phyloP scores from a whole-genome alignment of 345 rosid genomes.

The Citrus cavaleriei region DNA sequence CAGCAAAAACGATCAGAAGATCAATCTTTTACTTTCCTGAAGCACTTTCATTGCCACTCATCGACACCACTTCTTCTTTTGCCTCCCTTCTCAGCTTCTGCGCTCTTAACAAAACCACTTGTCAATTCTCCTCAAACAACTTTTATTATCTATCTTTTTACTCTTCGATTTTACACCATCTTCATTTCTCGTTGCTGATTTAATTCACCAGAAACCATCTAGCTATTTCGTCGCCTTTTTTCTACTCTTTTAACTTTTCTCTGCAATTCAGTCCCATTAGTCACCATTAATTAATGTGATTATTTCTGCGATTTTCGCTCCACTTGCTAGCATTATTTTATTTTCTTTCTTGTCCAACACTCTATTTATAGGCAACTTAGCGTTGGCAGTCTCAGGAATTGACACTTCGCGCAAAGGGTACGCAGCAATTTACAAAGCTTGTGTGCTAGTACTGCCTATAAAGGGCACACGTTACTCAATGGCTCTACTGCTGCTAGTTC shows the following conservation, averaged over 20 bases:
- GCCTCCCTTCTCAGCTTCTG: conserved; percentile 24
- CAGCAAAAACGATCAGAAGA: conserved; percentile 30
- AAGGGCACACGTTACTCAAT: conserved; percentile 9
- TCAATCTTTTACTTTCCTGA: conserved; percentile 41
- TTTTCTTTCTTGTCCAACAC: conserved; percentile 11
- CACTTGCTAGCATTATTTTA: not conserved
- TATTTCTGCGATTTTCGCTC: not conserved
- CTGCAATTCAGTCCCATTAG: conserved; percentile 17
- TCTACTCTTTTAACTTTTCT: conserved; percentile 11
- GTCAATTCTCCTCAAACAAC: not conserved
- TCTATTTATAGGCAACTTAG: conserved; percentile 25
- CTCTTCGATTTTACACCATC: conserved; percentile 23
- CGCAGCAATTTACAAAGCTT: conserved; percentile 26
- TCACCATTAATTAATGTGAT: conserved; percentile 10
- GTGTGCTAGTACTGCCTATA: conserved; percentile 4
- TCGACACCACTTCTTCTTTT: conserved; percentile 6
- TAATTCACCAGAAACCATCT: conserved; percentile 15
- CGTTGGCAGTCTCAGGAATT: conserved; percentile 29
- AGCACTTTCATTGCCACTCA: conserved; percentile 25
- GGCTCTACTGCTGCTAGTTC: conserved; percentile 2
- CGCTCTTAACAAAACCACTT: conserved; percentile 22
- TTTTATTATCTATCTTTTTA: not conserved
- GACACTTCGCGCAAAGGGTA: conserved; percentile 8
- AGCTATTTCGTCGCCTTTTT: not conserved
- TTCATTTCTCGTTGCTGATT: conserved; percentile 33